Percentiles rank a stretch among this genome's conserved stretches.
Conservation (phyloP, 768 basidiomycete genomes). For the Boletus sp. region DNA sequence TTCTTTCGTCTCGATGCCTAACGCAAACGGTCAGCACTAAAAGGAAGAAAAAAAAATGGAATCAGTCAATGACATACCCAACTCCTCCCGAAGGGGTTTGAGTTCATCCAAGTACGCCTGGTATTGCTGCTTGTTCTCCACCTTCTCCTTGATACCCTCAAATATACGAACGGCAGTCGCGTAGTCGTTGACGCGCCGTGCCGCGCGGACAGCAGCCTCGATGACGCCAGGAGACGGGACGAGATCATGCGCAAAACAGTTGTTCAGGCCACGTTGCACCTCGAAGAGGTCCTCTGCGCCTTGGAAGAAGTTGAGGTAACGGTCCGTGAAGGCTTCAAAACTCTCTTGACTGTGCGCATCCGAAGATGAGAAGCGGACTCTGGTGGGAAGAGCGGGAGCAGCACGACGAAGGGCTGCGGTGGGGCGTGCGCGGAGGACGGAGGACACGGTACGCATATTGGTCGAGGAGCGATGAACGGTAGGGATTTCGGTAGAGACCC, state of each 20-base stretch:
- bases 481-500: neutral
- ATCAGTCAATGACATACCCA: slow-evolving; percentile 54
- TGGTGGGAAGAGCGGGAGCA: slow-evolving; percentile 43
- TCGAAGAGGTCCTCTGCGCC: slow-evolving; percentile 95
- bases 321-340: slow-evolving; percentile 91
- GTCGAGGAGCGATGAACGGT: slow-evolving; percentile 11
- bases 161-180: slow-evolving; percentile 95
- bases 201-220: slow-evolving; percentile 84
- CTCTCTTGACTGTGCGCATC: slow-evolving; percentile 81
- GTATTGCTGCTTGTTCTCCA: slow-evolving; percentile 96
- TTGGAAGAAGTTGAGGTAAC: slow-evolving; percentile 93
- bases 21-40: neutral
- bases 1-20: slow-evolving; percentile 62
- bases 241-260: slow-evolving; percentile 98
- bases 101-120: slow-evolving; percentile 90
- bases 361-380: slow-evolving; percentile 39
- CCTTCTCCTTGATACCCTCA: slow-evolving; percentile 96
- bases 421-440: slow-evolving; percentile 64
- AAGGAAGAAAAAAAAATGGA: neutral
- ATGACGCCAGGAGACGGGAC: slow-evolving; percentile 83
- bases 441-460: slow-evolving; percentile 60
- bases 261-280: slow-evolving; percentile 98
- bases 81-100: slow-evolving; percentile 83
- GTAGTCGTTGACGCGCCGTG: slow-evolving; percentile 93
- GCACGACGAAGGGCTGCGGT: slow-evolving; percentile 38